These are phyloP conservation scores for Cicer yamashitae DNA, from an alignment of 306 rosid species.

Conservation along the genomic window DNA sequence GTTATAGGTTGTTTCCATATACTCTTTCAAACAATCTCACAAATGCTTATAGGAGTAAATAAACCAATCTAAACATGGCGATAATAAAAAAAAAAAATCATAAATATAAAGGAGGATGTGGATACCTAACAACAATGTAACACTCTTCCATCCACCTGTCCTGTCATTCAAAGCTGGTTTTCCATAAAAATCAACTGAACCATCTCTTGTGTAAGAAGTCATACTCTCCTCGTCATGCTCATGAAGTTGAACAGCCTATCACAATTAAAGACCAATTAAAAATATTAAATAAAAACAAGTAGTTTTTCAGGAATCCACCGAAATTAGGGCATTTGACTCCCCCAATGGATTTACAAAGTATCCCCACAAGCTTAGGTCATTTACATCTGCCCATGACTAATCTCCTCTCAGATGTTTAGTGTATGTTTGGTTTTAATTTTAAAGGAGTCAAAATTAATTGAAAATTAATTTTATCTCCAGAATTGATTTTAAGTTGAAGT, in stretches of 20 bases:
- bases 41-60: background rate
- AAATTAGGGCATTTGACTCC: too few species aligned
- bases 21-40: background rate
- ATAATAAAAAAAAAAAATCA: background rate
- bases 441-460: too few species aligned
- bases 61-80: background rate
- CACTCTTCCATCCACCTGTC: constrained; percentile 67
- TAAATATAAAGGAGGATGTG: background rate
- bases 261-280: background rate
- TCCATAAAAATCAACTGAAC: constrained; percentile 56
- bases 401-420: too few species aligned
- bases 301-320: too few species aligned
- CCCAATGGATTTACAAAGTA: too few species aligned
- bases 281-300: background rate
- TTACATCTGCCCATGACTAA: too few species aligned
- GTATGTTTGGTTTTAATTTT: too few species aligned
- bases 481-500: too few species aligned
- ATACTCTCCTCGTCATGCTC: constrained; percentile 33
- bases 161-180: constrained; percentile 47
- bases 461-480: too few species aligned
- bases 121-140: constrained; percentile 54
- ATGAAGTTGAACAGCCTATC: constrained; percentile 48
- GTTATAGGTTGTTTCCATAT: background rate
- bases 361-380: too few species aligned
- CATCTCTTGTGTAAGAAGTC: constrained; percentile 52